Percentiles rank a stretch among this genome's conserved stretches.
Conservation (phyloP, 257 asterid genomes). For the Gentiana straminea region DNA sequence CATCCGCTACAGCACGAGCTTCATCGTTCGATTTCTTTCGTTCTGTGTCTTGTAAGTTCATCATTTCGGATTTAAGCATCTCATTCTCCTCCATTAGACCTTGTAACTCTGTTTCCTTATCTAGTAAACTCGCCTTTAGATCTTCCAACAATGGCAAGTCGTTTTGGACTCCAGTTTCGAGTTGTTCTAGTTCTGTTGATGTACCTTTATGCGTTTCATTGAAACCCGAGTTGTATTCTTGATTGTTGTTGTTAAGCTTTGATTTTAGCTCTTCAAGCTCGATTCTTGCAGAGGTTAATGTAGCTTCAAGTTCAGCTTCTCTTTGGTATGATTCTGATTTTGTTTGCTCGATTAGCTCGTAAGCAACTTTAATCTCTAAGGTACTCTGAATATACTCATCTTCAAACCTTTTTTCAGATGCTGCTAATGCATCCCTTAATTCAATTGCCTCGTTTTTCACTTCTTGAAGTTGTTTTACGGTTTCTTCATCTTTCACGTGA, state of each 20-base stretch:
- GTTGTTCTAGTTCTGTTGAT: conserved; percentile 17
- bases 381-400: conserved; percentile 54
- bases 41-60: conserved; percentile 28
- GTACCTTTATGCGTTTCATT: conserved; percentile 15
- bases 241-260: conserved; percentile 25
- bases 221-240: conserved; percentile 23
- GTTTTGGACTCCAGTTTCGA: conserved; percentile 19
- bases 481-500: conserved; percentile 8
- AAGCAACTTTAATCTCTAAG: conserved; percentile 51
- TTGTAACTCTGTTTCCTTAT: conserved; percentile 41
- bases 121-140: conserved; percentile 32
- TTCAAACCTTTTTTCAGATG: conserved; percentile 54
- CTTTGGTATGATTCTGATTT: conserved; percentile 31
- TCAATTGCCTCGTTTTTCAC: conserved; percentile 33
- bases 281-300: conserved; percentile 22
- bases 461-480: conserved; percentile 11
- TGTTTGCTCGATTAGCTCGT: conserved; percentile 48
- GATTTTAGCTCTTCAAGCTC: conserved; percentile 42
- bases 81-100: conserved; percentile 43
- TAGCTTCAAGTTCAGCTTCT: conserved; percentile 51
- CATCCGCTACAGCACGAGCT: conserved; percentile 35
- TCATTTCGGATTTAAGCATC: conserved; percentile 46
- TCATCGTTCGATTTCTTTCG: conserved; percentile 26
- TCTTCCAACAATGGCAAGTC: conserved; percentile 26
- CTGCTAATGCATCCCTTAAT: conserved; percentile 51